phyloP scores from a whole-genome alignment of 2,329 filamentous ascomycete genomes.

The Aspergillus quadricinctus region DNA sequence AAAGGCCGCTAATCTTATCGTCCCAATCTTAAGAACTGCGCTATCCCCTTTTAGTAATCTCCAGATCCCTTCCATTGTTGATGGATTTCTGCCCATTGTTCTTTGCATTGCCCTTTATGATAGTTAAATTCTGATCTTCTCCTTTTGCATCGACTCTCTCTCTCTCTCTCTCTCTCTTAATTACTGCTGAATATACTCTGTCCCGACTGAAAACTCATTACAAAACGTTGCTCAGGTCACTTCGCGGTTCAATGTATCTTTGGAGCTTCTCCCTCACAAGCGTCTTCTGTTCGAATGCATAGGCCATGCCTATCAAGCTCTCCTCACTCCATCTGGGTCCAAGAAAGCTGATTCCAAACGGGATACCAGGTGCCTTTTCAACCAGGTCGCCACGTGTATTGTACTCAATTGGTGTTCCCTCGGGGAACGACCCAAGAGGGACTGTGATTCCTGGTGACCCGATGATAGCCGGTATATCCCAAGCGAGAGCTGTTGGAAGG shows the following conservation, averaged over 20 bases:
- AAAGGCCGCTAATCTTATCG: neutral
- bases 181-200: neutral
- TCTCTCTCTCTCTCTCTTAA: no score
- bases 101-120: neutral
- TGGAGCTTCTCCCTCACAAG: constrained; percentile 44
- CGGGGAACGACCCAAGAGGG: constrained; percentile 55
- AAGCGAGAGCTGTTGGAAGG: constrained; percentile 51
- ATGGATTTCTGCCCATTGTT: neutral
- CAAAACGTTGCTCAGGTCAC: constrained; percentile 46
- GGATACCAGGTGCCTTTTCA: constrained; percentile 50
- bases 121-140: neutral
- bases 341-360: constrained; percentile 61
- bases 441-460: constrained; percentile 61
- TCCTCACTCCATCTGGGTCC: constrained; percentile 59
- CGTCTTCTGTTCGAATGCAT: constrained; percentile 64
- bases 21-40: neutral
- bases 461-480: constrained; percentile 50
- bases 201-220: neutral
- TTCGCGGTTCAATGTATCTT: constrained; percentile 47
- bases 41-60: neutral
- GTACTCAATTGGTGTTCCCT: constrained; percentile 36
- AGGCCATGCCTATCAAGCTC: constrained; percentile 60
- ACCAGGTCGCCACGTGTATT: constrained; percentile 51
- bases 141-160: neutral
- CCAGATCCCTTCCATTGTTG: no score